Evolutionary conservation across 352 stramenopile genomes (phyloP).

Genomic region (Phytophthora europaea): DNA sequence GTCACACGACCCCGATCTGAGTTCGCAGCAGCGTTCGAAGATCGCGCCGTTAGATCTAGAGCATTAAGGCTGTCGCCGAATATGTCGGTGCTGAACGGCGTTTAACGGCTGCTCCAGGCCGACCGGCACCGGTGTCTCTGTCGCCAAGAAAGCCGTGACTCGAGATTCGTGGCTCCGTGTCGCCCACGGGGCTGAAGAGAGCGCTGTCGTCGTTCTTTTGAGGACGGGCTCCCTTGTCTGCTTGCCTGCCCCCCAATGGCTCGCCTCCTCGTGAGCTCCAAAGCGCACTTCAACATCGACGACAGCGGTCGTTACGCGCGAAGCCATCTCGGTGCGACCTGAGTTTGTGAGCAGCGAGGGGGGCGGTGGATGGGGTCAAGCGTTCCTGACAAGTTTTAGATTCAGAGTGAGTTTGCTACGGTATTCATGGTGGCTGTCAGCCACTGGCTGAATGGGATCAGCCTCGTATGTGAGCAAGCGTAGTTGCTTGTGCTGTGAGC

Average conservation of each 20-base stretch:
- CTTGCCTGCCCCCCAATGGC: background rate
- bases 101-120: slow-evolving; percentile 4
- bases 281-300: slow-evolving; percentile 1
- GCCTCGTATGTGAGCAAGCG: background rate
- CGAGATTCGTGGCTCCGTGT: background rate
- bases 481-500: background rate
- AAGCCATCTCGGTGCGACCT: slow-evolving; percentile 11
- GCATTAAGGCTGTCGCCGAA: background rate
- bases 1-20: background rate
- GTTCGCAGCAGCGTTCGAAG: slow-evolving; percentile 9
- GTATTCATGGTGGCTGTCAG: background rate
- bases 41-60: slow-evolving; percentile 16
- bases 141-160: background rate
- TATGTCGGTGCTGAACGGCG: background rate
- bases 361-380: background rate
- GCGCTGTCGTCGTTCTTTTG: background rate
- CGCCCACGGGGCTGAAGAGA: background rate
- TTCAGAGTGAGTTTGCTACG: background rate
- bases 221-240: background rate
- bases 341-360: background rate
- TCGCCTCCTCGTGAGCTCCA: background rate
- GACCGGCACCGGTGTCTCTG: background rate
- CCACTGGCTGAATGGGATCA: no score
- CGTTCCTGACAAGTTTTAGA: background rate
- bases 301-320: background rate